These are phyloP conservation scores for Ogataea allantospora DNA, from an alignment of 805 yeast genomes.

Conservation along the genomic window DNA sequence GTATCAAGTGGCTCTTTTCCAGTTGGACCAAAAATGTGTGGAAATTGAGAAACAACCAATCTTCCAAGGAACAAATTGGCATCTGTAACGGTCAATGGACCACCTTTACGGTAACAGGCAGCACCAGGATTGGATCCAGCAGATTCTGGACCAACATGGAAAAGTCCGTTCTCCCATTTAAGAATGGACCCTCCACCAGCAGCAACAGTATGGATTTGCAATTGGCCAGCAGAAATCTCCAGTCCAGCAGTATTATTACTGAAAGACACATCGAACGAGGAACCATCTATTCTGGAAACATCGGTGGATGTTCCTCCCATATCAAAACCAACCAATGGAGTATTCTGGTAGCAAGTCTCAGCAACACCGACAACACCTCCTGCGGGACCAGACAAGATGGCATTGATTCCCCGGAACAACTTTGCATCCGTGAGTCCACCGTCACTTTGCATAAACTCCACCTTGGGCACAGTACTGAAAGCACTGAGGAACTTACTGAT, in stretches of 20 bases:
- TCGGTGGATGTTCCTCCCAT: constrained; percentile 62
- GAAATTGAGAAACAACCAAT: constrained; percentile 40
- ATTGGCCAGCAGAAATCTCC: constrained; percentile 39
- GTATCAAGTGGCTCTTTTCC: constrained; percentile 40
- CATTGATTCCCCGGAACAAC: constrained; percentile 50
- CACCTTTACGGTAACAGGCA: constrained; percentile 48
- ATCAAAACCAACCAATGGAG: constrained; percentile 40
- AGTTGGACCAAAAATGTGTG: constrained; percentile 45
- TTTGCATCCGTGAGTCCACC: constrained; percentile 54
- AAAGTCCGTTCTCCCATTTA: constrained; percentile 36
- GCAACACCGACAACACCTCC: constrained; percentile 61
- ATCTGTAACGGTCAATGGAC: constrained; percentile 48
- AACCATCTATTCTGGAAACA: constrained; percentile 64
- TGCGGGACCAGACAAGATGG: constrained; percentile 56
- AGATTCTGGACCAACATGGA: constrained; percentile 48
- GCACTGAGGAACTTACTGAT: constrained; percentile 36
- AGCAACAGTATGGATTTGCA: constrained; percentile 46
- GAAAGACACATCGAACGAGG: constrained; percentile 50
- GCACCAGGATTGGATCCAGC: constrained; percentile 50
- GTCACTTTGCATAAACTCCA: constrained; percentile 56
- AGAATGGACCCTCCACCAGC: constrained; percentile 50
- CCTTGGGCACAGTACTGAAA: constrained; percentile 35
- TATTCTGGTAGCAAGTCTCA: constrained; percentile 39
- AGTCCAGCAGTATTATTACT: constrained; percentile 53
- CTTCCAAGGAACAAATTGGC: constrained; percentile 45